phyloP scores from a whole-genome alignment of 208 protist genomes.

The Trichomonas tenax region DNA sequence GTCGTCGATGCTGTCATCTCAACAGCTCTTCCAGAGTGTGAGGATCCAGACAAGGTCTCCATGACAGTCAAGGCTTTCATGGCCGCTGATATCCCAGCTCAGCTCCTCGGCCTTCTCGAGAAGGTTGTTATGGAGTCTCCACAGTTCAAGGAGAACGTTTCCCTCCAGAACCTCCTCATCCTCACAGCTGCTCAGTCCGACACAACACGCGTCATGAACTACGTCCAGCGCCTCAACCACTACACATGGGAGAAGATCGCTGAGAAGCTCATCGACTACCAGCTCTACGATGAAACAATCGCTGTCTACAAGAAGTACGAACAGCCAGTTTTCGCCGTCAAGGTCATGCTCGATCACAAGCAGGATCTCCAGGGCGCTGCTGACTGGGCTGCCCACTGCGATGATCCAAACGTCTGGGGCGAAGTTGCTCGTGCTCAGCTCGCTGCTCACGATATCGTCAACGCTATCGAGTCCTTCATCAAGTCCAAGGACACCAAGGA shows the following conservation, averaged over 20 bases:
- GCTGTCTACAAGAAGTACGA: constrained; percentile 92
- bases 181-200: constrained; percentile 93
- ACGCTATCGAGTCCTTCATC: constrained; percentile 72
- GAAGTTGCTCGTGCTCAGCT: constrained; percentile 81
- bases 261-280: constrained; percentile 60
- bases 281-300: constrained; percentile 94
- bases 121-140: constrained; percentile 92
- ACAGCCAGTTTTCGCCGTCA: constrained; percentile 78
- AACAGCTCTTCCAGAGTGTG: constrained; percentile 83
- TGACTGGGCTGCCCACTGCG: constrained; percentile 26
- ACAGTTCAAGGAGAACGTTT: constrained; percentile 86
- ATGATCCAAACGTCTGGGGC: constrained; percentile 62
- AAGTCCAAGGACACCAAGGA: constrained; percentile 80
- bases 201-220: constrained; percentile 80
- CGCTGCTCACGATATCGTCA: constrained; percentile 47
- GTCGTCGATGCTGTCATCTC: constrained; percentile 95
- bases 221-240: constrained; percentile 90
- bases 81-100: constrained; percentile 87
- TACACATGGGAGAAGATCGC: constrained; percentile 93
- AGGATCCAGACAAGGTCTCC: constrained; percentile 87
- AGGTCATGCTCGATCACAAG: constrained; percentile 86
- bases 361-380: constrained; percentile 69
- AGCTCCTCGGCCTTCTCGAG: constrained; percentile 97
- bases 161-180: constrained; percentile 98
- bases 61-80: constrained; percentile 96